A percentile compares a stretch with the other conserved stretches of the same genome.
Evolutionary conservation across 2,329 filamentous ascomycete species (phyloP).

Genomic region (Sphaerostilbella broomeana): DNA sequence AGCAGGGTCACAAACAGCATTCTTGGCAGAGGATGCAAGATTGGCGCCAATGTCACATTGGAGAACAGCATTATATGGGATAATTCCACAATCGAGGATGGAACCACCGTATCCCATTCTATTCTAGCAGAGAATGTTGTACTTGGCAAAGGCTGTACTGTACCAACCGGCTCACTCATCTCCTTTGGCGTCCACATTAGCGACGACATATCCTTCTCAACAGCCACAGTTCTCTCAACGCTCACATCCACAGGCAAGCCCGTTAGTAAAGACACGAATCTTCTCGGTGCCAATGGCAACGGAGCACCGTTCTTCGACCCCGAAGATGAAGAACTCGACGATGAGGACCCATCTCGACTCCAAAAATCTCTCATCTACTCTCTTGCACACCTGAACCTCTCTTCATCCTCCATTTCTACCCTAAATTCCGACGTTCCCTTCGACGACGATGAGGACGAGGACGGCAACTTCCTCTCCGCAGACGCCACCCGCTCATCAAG

Average conservation of each 20-base stretch:
- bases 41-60: conserved; percentile 77
- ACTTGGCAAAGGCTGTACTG: conserved; percentile 62
- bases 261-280: conserved; percentile 34
- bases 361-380: conserved; percentile 52
- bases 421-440: conserved; percentile 59
- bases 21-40: conserved; percentile 76
- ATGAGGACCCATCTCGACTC: conserved; percentile 44
- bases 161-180: conserved; percentile 69
- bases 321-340: conserved; percentile 43
- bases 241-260: conserved; percentile 32
- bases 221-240: conserved; percentile 28
- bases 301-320: conserved; percentile 43
- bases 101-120: conserved; percentile 60
- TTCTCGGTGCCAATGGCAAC: conserved; percentile 45
- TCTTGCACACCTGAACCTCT: conserved; percentile 45
- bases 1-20: conserved; percentile 67
- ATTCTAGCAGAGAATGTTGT: conserved; percentile 68
- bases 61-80: conserved; percentile 86
- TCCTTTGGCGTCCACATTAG: conserved; percentile 71
- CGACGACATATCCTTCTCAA: conserved; percentile 47
- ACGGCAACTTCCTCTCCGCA: conserved; percentile 50
- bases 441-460: conserved; percentile 59
- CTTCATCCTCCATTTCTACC: conserved; percentile 50
- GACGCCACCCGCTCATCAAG: conserved; percentile 41
- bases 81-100: conserved; percentile 68